Conservation (phyloP, 257 asterid genomes). For the Solanum chiquidenum region DNA sequence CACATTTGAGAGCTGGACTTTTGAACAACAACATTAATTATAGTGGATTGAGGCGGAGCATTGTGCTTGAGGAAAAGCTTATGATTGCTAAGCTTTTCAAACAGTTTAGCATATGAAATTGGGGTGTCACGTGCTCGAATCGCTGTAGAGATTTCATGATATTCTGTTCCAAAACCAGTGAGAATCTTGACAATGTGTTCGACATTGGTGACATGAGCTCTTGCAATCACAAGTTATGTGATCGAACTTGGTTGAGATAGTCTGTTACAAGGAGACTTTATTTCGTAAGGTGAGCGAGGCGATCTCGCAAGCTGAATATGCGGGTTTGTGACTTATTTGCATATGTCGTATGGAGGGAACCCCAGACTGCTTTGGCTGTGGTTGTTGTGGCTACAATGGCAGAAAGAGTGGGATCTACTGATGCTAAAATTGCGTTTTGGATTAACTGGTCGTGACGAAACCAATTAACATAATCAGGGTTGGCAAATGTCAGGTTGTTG, state of each 20-base stretch:
- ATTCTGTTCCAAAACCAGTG: background rate
- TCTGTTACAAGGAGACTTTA: background rate
- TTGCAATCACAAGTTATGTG: background rate
- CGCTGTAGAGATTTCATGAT: background rate
- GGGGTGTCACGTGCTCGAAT: background rate
- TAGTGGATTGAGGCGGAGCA: background rate
- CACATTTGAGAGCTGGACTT: background rate
- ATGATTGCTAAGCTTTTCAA: too few species aligned
- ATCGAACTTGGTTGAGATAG: background rate
- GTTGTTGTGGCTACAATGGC: too few species aligned
- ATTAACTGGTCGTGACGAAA: background rate
- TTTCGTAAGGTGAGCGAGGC: background rate
- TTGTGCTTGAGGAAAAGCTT: too few species aligned
- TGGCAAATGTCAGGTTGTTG: background rate
- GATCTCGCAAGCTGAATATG: background rate
- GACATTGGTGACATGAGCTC: background rate
- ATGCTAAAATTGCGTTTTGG: background rate
- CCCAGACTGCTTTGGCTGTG: background rate
- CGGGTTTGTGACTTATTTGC: background rate
- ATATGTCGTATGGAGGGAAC: background rate
- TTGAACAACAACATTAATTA: background rate
- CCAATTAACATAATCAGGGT: background rate
- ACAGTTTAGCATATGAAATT: background rate
- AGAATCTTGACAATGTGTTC: background rate
- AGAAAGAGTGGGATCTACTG: background rate